These are phyloP conservation scores for Chenopodium berlandieri DNA, from an alignment of 148 eudicot genomes.

Conservation along the genomic window DNA sequence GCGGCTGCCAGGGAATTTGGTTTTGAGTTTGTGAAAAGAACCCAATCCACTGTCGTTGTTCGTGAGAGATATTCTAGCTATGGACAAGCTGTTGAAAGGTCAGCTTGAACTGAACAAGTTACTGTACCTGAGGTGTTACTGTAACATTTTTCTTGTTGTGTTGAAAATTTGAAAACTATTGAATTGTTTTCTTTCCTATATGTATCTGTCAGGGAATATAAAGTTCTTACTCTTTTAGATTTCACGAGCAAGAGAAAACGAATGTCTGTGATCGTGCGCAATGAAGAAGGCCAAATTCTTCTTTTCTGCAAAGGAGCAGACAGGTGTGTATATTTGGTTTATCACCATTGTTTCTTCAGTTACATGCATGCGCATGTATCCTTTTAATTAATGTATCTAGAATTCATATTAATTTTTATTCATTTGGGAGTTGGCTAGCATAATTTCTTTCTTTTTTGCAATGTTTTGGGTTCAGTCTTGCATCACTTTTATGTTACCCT, in stretches of 20 bases:
- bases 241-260: constrained; percentile 97
- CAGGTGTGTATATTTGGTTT: constrained; percentile 51
- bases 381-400: not conserved
- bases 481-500: not conserved
- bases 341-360: constrained; percentile 9
- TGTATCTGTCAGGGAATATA: constrained; percentile 65
- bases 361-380: not conserved
- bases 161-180: not conserved
- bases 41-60: constrained; percentile 74
- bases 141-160: not conserved
- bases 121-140: not conserved
- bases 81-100: constrained; percentile 72
- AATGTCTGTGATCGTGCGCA: constrained; percentile 84
- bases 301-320: constrained; percentile 97
- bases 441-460: not conserved
- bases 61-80: constrained; percentile 62
- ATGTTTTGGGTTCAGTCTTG: not conserved
- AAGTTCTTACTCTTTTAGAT: constrained; percentile 79
- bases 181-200: not conserved
- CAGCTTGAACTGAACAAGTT: constrained; percentile 16
- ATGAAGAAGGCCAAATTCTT: constrained; percentile 74
- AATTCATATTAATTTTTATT: not conserved
- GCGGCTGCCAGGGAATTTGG: constrained; percentile 98
- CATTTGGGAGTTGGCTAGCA: not conserved
- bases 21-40: constrained; percentile 77